Percentiles rank a stretch among this genome's conserved stretches.
Evolutionary conservation across 768 basidiomycete genomes (phyloP).

Genomic region (Podaxis sp.): DNA sequence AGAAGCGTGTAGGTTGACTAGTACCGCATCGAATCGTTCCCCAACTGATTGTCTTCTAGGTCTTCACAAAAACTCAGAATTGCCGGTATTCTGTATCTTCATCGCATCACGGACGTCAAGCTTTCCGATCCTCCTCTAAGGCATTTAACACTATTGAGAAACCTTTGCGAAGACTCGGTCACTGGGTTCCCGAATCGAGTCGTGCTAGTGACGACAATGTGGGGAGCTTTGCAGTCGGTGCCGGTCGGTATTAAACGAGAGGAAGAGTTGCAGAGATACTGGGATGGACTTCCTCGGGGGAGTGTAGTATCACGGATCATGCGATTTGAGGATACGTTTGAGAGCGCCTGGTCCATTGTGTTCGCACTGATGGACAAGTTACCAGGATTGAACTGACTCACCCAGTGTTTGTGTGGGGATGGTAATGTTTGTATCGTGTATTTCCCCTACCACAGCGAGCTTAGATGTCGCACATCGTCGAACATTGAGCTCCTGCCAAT

Average conservation of each 20-base stretch:
- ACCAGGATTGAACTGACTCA: not conserved
- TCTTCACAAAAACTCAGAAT: conserved; percentile 13
- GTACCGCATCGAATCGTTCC: too few relatives aligned
- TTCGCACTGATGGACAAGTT: not conserved
- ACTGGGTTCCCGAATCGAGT: conserved; percentile 13
- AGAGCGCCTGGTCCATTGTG: conserved; percentile 13
- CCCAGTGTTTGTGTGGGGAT: not conserved
- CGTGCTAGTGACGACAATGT: conserved; percentile 18
- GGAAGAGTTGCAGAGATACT: conserved; percentile 9
- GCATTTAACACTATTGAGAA: conserved; percentile 11
- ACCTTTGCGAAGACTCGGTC: conserved; percentile 1
- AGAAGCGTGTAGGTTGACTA: conserved; percentile 13
- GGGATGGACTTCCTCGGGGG: conserved; percentile 8
- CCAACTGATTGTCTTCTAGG: not conserved
- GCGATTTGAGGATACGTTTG: conserved; percentile 4
- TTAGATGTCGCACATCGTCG: too few relatives aligned
- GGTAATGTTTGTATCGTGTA: too few relatives aligned
- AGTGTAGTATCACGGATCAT: not conserved
- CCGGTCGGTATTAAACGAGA: conserved; percentile 6
- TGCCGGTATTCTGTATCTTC: conserved; percentile 17
- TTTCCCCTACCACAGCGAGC: too few relatives aligned
- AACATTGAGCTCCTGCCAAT: too few relatives aligned
- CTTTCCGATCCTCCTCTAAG: conserved; percentile 15
- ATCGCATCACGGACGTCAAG: conserved; percentile 15
- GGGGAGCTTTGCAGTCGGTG: conserved; percentile 6